Evolutionary conservation across 768 basidiomycete genomes (phyloP).

Genomic region (Leccinum uliginosum): DNA sequence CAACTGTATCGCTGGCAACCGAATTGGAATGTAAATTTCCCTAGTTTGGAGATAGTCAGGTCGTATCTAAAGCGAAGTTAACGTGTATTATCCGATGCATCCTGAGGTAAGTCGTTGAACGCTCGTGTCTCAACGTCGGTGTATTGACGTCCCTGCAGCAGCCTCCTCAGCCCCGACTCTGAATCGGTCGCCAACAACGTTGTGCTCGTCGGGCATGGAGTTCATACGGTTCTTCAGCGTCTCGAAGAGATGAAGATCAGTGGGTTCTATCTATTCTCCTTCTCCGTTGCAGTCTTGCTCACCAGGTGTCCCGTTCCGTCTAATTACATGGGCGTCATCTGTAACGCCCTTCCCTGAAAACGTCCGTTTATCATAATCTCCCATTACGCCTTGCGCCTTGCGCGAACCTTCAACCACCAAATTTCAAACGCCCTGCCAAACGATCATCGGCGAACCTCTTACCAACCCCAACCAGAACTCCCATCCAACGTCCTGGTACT

Average conservation of each 20-base stretch:
- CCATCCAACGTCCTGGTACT: conserved; percentile 69
- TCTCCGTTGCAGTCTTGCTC: not conserved
- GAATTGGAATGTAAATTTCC: conserved; percentile 7
- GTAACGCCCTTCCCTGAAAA: not conserved
- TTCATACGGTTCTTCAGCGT: conserved; percentile 51
- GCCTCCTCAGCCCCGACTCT: conserved; percentile 71
- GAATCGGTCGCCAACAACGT: conserved; percentile 67
- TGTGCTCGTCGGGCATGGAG: conserved; percentile 65
- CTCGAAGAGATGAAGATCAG: conserved; percentile 81
- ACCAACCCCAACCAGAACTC: conserved; percentile 46
- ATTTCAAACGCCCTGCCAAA: not conserved
- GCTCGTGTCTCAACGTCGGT: conserved; percentile 1
- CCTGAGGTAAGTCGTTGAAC: conserved; percentile 49
- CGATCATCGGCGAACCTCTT: not conserved
- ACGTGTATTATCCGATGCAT: conserved; percentile 68
- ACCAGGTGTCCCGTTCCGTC: not conserved
- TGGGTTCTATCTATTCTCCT: conserved; percentile 33
- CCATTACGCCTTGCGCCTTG: not conserved
- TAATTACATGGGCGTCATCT: not conserved
- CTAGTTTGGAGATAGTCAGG: conserved; percentile 77
- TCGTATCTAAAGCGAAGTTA: conserved; percentile 62
- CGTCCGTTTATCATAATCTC: not conserved
- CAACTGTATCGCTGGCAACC: conserved; percentile 2
- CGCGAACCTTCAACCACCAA: not conserved
- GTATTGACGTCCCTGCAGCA: conserved; percentile 38